phyloP scores from a whole-genome alignment of 805 yeast species.

The Candida awuae region DNA sequence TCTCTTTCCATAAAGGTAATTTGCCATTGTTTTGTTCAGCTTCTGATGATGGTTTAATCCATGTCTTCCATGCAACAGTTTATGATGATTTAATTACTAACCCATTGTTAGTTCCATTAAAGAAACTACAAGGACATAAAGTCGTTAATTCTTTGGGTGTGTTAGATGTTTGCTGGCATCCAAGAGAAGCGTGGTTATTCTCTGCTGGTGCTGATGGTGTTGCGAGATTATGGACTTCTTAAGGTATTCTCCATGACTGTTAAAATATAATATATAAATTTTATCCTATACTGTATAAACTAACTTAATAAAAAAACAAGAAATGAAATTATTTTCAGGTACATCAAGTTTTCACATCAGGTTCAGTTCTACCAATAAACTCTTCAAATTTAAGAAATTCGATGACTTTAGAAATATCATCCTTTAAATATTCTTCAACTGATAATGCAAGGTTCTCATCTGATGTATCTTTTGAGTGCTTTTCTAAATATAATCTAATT shows the following conservation, averaged over 20 bases:
- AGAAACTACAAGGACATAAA: slow-evolving; percentile 87
- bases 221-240: slow-evolving; percentile 94
- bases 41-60: slow-evolving; percentile 87
- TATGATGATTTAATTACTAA: slow-evolving; percentile 93
- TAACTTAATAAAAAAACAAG: background rate
- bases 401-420: slow-evolving; percentile 56
- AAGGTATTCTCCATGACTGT: no score
- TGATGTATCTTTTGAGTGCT: slow-evolving; percentile 55
- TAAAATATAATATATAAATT: no score
- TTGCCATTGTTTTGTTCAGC: slow-evolving; percentile 92
- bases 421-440: slow-evolving; percentile 62
- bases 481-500: slow-evolving; percentile 84
- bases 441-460: slow-evolving; percentile 35
- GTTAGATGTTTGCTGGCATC: slow-evolving; percentile 87
- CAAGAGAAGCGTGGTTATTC: slow-evolving; percentile 96
- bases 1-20: slow-evolving; percentile 74
- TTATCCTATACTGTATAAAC: background rate
- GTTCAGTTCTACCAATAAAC: slow-evolving; percentile 71
- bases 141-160: slow-evolving; percentile 77
- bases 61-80: slow-evolving; percentile 93
- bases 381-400: slow-evolving; percentile 64
- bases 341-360: slow-evolving; percentile 79
- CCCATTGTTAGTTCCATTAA: slow-evolving; percentile 91
- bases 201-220: slow-evolving; percentile 96
- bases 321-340: background rate